phyloP scores from a whole-genome alignment of 345 rosid species.

The Theobroma cacao region DNA sequence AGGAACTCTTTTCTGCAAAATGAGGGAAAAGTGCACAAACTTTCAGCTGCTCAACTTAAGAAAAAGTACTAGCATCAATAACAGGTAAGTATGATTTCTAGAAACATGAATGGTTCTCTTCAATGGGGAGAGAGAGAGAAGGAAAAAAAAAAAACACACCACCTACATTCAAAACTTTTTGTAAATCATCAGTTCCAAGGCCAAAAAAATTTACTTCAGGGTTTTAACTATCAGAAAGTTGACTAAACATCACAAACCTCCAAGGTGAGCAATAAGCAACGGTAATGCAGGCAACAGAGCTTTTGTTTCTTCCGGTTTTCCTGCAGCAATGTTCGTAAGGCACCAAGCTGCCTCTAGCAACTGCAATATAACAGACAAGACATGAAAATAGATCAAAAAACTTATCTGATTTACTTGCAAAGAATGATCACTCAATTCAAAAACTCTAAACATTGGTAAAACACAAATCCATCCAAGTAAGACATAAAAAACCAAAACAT shows the following conservation, averaged over 20 bases:
- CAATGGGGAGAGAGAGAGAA: background rate
- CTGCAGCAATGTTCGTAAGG: constrained; percentile 96
- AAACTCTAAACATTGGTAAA: background rate
- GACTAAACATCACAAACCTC: constrained; percentile 50
- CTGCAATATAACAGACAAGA: constrained; percentile 42
- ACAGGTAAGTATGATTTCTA: background rate
- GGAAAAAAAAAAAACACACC: background rate
- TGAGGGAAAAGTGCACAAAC: constrained; percentile 16
- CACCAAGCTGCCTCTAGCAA: constrained; percentile 99
- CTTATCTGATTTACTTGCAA: background rate
- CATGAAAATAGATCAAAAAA: background rate
- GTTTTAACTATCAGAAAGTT: background rate
- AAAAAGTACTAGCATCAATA: background rate
- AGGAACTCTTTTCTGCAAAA: constrained; percentile 77
- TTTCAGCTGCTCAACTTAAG: constrained; percentile 6
- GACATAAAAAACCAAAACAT: background rate
- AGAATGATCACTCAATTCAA: background rate
- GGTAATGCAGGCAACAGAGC: constrained; percentile 85
- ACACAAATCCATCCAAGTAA: background rate
- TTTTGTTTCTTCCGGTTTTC: constrained; percentile 91
- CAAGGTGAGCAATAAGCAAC: constrained; percentile 88
- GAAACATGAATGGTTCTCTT: background rate
- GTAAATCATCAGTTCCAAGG: background rate
- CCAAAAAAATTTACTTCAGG: background rate
- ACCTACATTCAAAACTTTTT: background rate